Evolutionary conservation across 192 early-diverging fungal genomes (phyloP), one percentile per base, ranked within the genome.

Genomic region (Coemansia sp.): DNA sequence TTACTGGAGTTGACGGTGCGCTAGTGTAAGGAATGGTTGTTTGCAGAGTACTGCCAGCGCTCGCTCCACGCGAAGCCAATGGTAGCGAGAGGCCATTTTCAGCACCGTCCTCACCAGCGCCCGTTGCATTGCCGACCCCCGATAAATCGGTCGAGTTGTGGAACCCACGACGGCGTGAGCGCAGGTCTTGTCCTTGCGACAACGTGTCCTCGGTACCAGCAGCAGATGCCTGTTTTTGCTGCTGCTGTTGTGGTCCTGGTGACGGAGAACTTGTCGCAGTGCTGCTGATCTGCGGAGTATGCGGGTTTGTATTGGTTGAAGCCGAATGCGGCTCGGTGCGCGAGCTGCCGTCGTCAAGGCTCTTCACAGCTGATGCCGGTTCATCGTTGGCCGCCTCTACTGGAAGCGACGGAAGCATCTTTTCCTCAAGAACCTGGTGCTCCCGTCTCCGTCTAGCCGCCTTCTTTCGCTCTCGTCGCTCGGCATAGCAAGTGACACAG

Each of bases 401-500:
- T 0, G 80, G 80, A 51, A 81, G 41, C 37, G 74, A 68, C 0
- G 80, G 80, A 43, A 81, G 53, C 57, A 72, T 59, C 37, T 81
- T 81, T 34, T 81, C 74, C 49, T 72, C 66, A 15, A 66, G 12
- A 11, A 71, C 45, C 56, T 70, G 64, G 39, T 75, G 71, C 43
- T 72, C 80, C 60, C 61, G 78, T 55, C 67, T 73, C 62, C 68
- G 82, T 57, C 70, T 81, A 46, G 68, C 83, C 50, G 64, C 83
- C 59, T 83, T 80, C 55, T 90, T 90, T 15, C 83, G 80, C 40
- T 83, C 80, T 40, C 84, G 81, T 22, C 87, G 72, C 64, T 87
- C 81, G 25, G 82, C 80, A 67, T 90, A 88, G 58, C 90, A 92
- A 11, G 44, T 60, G 52, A 87, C 87, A 54, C 90, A 92, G 58